Conservation (phyloP, 306 rosid genomes). For the Trifolium repens region DNA sequence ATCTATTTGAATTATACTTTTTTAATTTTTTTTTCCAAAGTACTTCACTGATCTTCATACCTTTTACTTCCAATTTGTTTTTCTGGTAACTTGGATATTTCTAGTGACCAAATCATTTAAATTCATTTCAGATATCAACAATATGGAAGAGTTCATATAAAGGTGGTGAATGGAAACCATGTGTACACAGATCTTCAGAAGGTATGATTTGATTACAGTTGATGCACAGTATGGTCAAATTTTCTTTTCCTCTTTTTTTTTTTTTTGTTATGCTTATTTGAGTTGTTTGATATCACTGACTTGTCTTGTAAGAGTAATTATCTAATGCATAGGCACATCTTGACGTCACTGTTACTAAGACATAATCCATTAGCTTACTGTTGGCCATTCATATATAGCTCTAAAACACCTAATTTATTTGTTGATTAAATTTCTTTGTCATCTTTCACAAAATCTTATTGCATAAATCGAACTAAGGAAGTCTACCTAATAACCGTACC, state of each 20-base stretch:
- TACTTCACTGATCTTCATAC: constrained; percentile 14
- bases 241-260: background rate
- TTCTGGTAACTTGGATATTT: constrained; percentile 10
- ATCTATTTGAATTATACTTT: background rate
- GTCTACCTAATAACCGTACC: background rate
- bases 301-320: background rate
- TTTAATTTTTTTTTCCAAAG: background rate
- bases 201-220: constrained; percentile 47
- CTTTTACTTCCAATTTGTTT: constrained; percentile 12
- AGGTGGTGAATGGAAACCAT: constrained; percentile 76
- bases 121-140: constrained; percentile 66
- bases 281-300: constrained; percentile 11
- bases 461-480: background rate
- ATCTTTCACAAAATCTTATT: too few relatives aligned
- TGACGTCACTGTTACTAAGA: background rate
- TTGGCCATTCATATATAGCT: constrained; percentile 4
- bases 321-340: background rate
- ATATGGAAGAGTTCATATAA: constrained; percentile 68
- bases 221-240: background rate
- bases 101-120: constrained; percentile 37
- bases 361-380: background rate
- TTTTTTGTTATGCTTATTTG: constrained; percentile 25
- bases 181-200: constrained; percentile 61
- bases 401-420: background rate
- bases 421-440: constrained; percentile 9